These are phyloP conservation scores for Cicer yamashitae DNA, from an alignment of 306 rosid species.

Conservation along the genomic window DNA sequence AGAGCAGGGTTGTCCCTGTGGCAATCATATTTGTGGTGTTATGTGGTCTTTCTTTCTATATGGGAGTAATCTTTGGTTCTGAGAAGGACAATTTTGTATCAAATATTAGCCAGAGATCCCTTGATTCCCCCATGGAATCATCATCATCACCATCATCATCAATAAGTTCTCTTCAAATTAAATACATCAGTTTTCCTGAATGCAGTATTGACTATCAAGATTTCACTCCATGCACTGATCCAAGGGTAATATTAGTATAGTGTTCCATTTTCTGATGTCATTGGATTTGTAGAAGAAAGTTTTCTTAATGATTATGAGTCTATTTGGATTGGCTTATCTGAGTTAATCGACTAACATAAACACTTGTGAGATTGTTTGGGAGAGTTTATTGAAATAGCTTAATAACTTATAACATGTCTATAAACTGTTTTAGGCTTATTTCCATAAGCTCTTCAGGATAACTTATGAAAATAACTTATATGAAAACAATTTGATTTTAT, in stretches of 20 bases:
- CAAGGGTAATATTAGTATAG: conserved; percentile 62
- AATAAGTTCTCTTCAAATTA: conserved; percentile 65
- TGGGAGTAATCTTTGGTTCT: conserved; percentile 86
- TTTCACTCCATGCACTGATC: conserved; percentile 98
- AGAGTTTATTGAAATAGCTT: neutral
- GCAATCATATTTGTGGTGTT: conserved; percentile 67
- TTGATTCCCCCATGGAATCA: conserved; percentile 53
- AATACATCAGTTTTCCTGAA: conserved; percentile 62
- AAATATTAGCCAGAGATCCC: conserved; percentile 46
- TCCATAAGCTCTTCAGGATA: neutral
- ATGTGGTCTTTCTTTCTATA: conserved; percentile 86
- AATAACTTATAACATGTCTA: neutral
- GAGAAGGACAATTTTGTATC: conserved; percentile 54
- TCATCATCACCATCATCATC: conserved; percentile 25
- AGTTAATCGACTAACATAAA: neutral
- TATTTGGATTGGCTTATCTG: neutral
- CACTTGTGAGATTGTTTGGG: neutral
- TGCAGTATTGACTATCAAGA: conserved; percentile 80
- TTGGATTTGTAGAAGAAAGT: conserved; percentile 17
- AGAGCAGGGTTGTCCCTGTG: conserved; percentile 60
- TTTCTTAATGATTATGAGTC: conserved; percentile 9
- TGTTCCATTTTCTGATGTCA: conserved; percentile 30
- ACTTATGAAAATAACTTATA: neutral
- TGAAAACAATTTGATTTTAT: neutral
- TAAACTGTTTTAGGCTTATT: neutral